Percentiles rank a stretch among this genome's conserved stretches.
phyloP scores from a whole-genome alignment of 192 early-diverging fungal genomes.

The Obelidium mucronatum region DNA sequence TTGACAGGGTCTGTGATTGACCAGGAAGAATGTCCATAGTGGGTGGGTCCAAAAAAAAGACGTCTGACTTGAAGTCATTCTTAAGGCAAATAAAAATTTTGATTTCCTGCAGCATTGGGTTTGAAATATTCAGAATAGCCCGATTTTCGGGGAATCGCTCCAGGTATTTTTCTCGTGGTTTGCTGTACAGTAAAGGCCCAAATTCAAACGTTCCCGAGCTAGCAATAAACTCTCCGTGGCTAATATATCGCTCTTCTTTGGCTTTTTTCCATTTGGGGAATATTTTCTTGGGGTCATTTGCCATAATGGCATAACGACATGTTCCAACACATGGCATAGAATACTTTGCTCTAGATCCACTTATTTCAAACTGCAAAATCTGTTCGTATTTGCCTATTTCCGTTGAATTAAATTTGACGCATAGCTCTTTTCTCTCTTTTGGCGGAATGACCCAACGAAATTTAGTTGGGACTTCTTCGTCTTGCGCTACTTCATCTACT shows the following conservation, averaged over 20 bases:
- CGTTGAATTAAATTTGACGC: slow-evolving; percentile 54
- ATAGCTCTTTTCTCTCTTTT: slow-evolving; percentile 57
- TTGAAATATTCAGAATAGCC: slow-evolving; percentile 57
- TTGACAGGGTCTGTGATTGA: slow-evolving; percentile 46
- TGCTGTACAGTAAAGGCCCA: slow-evolving; percentile 66
- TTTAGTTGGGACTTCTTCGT: slow-evolving; percentile 46
- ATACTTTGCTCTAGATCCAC: slow-evolving; percentile 49
- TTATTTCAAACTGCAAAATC: slow-evolving; percentile 58
- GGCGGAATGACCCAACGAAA: slow-evolving; percentile 61
- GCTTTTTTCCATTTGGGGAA: slow-evolving; percentile 57
- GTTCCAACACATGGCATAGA: slow-evolving; percentile 50
- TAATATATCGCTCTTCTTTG: slow-evolving; percentile 57
- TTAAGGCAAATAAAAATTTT: slow-evolving; percentile 56
- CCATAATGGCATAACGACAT: slow-evolving; percentile 60
- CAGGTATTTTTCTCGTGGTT: slow-evolving; percentile 66
- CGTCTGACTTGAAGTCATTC: slow-evolving; percentile 62
- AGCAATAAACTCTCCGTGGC: slow-evolving; percentile 59
- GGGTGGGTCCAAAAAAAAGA: slow-evolving; percentile 67
- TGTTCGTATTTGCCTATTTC: slow-evolving; percentile 61
- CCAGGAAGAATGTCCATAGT: slow-evolving; percentile 54
- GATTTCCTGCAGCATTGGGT: slow-evolving; percentile 52
- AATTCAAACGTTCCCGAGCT: slow-evolving; percentile 61
- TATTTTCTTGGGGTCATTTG: slow-evolving; percentile 53
- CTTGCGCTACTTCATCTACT: slow-evolving; percentile 50
- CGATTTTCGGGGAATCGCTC: slow-evolving; percentile 65